phyloP scores from a whole-genome alignment of 495 filamentous ascomycete genomes.

The Hypoxylon cercidicola region DNA sequence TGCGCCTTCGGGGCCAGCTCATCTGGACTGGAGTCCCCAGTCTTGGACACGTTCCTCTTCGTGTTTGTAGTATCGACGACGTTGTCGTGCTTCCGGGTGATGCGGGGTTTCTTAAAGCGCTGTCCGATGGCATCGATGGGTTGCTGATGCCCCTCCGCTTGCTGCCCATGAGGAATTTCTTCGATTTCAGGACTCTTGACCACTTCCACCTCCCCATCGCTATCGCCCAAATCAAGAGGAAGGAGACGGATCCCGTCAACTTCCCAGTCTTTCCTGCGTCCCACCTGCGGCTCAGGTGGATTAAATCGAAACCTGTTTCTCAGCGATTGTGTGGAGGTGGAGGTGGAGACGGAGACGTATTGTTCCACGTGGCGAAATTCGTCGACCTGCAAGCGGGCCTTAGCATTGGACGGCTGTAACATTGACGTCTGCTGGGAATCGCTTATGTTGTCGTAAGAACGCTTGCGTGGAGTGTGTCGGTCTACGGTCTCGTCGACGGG shows the following conservation, averaged over 20 bases:
- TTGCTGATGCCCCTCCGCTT: background rate
- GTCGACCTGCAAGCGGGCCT: conserved; percentile 21
- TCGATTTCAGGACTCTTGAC: conserved; percentile 3
- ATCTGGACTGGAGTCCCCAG: conserved; percentile 30
- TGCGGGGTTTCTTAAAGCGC: conserved; percentile 14
- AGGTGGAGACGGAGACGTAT: no score
- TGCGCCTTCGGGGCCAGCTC: conserved; percentile 24
- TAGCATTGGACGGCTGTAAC: conserved; percentile 37
- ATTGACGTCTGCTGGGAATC: conserved; percentile 37
- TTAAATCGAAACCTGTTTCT: conserved; percentile 23
- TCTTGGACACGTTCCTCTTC: background rate
- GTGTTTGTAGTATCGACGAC: conserved; percentile 21
- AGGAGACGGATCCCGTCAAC: conserved; percentile 7
- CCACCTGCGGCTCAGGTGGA: background rate
- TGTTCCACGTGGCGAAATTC: conserved; percentile 40
- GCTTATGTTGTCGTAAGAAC: conserved; percentile 29
- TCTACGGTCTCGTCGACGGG: conserved; percentile 2
- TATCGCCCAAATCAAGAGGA: conserved; percentile 7
- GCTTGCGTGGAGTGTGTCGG: conserved; percentile 23
- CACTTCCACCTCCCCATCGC: conserved; percentile 31
- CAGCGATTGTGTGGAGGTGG: background rate
- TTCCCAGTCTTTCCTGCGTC: background rate
- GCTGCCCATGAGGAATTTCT: background rate
- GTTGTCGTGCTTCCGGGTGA: conserved; percentile 6
- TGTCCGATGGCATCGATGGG: conserved; percentile 4